phyloP scores from a whole-genome alignment of 495 filamentous ascomycete species.

The Penicillium paradoxum region DNA sequence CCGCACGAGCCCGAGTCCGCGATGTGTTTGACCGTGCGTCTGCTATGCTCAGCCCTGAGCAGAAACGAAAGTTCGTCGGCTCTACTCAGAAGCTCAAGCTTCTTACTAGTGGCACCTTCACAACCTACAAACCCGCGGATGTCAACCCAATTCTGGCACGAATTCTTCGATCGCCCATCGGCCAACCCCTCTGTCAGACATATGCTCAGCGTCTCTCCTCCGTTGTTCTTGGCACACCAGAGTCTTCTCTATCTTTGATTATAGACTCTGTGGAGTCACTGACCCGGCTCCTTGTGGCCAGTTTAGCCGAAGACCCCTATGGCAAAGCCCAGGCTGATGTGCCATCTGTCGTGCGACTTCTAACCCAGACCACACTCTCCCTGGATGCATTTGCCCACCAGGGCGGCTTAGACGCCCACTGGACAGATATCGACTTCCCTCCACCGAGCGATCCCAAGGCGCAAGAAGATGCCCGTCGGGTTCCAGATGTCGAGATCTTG shows the following conservation, averaged over 20 bases:
- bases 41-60: conserved; percentile 38
- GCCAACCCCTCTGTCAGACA: conserved; percentile 65
- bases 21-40: conserved; percentile 40
- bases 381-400: conserved; percentile 61
- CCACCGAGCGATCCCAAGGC: conserved; percentile 38
- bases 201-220: conserved; percentile 56
- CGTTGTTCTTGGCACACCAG: conserved; percentile 64
- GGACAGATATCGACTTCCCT: conserved; percentile 69
- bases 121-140: conserved; percentile 32
- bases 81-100: conserved; percentile 37
- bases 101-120: conserved; percentile 29
- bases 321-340: conserved; percentile 81
- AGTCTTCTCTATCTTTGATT: conserved; percentile 58
- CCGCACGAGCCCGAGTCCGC: conserved; percentile 38
- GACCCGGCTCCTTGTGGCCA: conserved; percentile 61
- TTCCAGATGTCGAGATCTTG: conserved; percentile 60
- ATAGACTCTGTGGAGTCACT: conserved; percentile 68
- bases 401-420: conserved; percentile 58
- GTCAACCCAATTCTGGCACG: conserved; percentile 35
- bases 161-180: conserved; percentile 49
- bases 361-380: conserved; percentile 59
- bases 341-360: conserved; percentile 62
- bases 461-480: conserved; percentile 34
- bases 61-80: conserved; percentile 36
- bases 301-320: conserved; percentile 77